phyloP scores from a whole-genome alignment of 2,329 filamentous ascomycete genomes.

The Teratosphaeria pseudoeucalypti region DNA sequence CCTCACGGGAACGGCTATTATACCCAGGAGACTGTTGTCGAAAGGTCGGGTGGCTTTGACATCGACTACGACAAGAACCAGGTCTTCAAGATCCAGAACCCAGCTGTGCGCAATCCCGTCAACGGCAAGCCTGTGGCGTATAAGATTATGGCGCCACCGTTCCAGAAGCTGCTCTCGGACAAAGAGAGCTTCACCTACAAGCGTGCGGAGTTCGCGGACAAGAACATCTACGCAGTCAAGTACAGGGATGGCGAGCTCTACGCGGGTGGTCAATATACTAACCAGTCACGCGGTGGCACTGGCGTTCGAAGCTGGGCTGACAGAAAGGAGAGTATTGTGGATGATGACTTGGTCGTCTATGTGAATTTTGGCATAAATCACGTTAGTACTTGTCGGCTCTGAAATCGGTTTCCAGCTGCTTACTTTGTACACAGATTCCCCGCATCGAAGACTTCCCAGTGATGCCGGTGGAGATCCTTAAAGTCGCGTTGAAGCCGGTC shows the following conservation, averaged over 20 bases:
- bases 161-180: conserved; percentile 43
- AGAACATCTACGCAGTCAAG: conserved; percentile 48
- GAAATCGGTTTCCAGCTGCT: not conserved
- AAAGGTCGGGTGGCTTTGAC: conserved; percentile 42
- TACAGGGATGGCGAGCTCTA: conserved; percentile 50
- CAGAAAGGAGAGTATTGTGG: conserved; percentile 43
- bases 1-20: conserved; percentile 45
- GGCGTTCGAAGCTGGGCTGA: conserved; percentile 41
- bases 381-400: conserved; percentile 9
- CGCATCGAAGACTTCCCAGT: conserved; percentile 49
- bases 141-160: conserved; percentile 39
- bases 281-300: conserved; percentile 45
- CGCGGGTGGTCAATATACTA: conserved; percentile 43
- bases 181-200: conserved; percentile 46
- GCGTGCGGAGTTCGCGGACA: conserved; percentile 48
- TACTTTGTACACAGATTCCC: conserved; percentile 27
- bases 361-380: conserved; percentile 51
- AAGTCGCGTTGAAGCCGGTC: conserved; percentile 47
- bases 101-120: conserved; percentile 34
- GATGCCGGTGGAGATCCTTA: conserved; percentile 49
- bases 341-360: conserved; percentile 48
- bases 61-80: conserved; percentile 35
- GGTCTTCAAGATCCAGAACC: conserved; percentile 41
- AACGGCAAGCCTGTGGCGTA: conserved; percentile 34
- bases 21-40: conserved; percentile 37